Evolutionary conservation across 345 rosid genomes (phyloP), one percentile per base, ranked within the genome.

Genomic region (Brassica carinata): DNA sequence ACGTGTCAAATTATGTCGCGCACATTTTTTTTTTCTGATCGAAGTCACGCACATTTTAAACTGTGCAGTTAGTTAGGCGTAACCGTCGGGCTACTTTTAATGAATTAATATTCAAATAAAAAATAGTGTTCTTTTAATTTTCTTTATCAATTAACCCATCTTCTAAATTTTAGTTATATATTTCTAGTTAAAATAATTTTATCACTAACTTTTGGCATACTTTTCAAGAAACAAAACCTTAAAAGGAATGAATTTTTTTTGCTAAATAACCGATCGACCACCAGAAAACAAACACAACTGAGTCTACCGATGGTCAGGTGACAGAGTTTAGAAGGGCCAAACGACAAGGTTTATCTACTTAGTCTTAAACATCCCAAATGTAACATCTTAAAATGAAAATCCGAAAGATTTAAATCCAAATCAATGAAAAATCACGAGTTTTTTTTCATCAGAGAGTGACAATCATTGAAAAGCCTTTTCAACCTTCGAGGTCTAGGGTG

Each of bases 401-500:
- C 62, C 15, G 15, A 74, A 48, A 48, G 11, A 62, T 67, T 11
- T 58, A 5, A 74, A 67, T 69, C 31, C 75, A 74, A 68, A 69
- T 74, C 66, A 75, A 75, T 69, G 59, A 33, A 34, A 31, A 30
- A 51, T 53, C 45, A 8, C 67, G 38, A 72, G 69, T 79, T 58
- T 74, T 27, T 51, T 72, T 40, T 30, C 69, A 73, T 66, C 63
- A 79, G 10, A 78, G 19, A 79, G 27, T 45, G 64, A 30, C 10
- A 14, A 57, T 51, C 45, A 27, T 0, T 1, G 15, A 11, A 29
- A 59, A 15, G 69, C 8, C 8, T 76, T 62, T 62, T 62, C 43
- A 81, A 36, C 81, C 81, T 4, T 88, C 93, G n/a, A 95, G 94
- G 6, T 87, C 88, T 72, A 95, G 74, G 34, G 88, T 91, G 15